Evolutionary conservation across 2,329 filamentous ascomycete genomes (phyloP).

Genomic region (Fusarium virguliforme): DNA sequence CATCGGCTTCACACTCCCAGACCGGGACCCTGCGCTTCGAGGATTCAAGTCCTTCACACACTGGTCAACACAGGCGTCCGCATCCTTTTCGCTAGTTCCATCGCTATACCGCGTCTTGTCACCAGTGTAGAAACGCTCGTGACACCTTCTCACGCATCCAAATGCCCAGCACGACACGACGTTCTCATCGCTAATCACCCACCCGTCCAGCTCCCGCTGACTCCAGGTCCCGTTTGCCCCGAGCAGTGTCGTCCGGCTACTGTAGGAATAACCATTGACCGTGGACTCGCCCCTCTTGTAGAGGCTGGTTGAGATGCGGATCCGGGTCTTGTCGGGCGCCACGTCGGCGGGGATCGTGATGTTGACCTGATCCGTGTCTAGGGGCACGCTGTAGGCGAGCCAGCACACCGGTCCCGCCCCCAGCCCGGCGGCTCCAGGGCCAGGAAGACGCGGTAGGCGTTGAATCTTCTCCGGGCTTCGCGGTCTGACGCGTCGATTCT

Average conservation of each 20-base stretch:
- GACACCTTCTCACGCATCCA: conserved; percentile 40
- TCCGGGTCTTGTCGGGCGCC: conserved; percentile 38
- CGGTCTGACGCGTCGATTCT: conserved; percentile 27
- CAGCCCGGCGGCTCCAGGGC: conserved; percentile 44
- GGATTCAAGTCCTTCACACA: conserved; percentile 43
- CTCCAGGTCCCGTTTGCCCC: conserved; percentile 48
- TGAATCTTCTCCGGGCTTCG: conserved; percentile 29
- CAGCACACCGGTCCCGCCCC: conserved; percentile 43
- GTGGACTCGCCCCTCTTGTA: conserved; percentile 27
- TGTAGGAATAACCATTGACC: conserved; percentile 45
- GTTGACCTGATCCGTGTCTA: conserved; percentile 43
- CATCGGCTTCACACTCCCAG: not conserved
- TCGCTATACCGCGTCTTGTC: conserved; percentile 32
- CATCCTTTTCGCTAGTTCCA: conserved; percentile 26
- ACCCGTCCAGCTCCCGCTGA: conserved; percentile 44
- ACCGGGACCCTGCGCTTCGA: not conserved
- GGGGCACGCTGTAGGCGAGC: conserved; percentile 33
- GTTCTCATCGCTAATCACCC: conserved; percentile 32
- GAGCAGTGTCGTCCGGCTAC: conserved; percentile 23
- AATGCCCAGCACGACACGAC: conserved; percentile 43
- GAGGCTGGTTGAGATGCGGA: conserved; percentile 37
- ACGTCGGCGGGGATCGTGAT: conserved; percentile 48
- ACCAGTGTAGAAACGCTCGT: conserved; percentile 42
- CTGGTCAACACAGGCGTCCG: conserved; percentile 36
- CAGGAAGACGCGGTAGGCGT: conserved; percentile 47